Base-by-base conservation (phyloP, 352 stramenopile genomes). In the Phytophthora macrochlamydospora region DNA sequence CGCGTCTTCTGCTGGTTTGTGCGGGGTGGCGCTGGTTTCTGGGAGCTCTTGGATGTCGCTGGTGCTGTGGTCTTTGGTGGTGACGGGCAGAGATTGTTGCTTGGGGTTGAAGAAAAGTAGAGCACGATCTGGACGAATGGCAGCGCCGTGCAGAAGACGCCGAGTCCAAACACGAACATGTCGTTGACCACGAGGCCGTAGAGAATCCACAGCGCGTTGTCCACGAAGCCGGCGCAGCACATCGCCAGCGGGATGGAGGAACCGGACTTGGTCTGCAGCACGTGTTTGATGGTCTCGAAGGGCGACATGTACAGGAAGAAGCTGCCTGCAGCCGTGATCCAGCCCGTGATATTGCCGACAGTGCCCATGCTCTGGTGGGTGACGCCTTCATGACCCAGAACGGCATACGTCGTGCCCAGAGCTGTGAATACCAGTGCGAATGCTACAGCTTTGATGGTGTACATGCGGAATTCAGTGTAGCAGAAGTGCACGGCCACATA, bases 211-310 rank as follows among this genome's bases (percentile, higher is more conserved):
- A 78, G 56, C 12, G 49, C n/a, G 57, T 71, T 78, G 53, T 70
- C 81, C 35, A 81, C 32, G 37, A 59, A 53, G 28, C 64, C 67
- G 0, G 67, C 66, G 13, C 64, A 55, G 35, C 75, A 73, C 35
- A 84, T 48, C 12, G 53, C 46, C 35, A 84, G 71, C 29, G 75
- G 69, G 33, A 84, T 71, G 32, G 75, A 84, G 29, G 72, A 65
- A 30, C 54, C 64, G 7, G 61, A 77, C 29, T 53, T 65, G 29
- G 69, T 74, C 55, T 49, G 30, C 18, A 71, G 53, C 18, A 71
- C 69, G 35, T 42, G 56, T 32, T 62, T 68, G 43, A 74, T 71
- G 18, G 69, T 74, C 59, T 74, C 69, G 38, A 77, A 77, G 2
- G 60, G 60, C 8, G 63, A 76, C 28, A 60, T 60, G 55, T 76